These are phyloP conservation scores for Chrysanthemum seticuspe DNA, from an alignment of 129 eudicot species.

Conservation along the genomic window DNA sequence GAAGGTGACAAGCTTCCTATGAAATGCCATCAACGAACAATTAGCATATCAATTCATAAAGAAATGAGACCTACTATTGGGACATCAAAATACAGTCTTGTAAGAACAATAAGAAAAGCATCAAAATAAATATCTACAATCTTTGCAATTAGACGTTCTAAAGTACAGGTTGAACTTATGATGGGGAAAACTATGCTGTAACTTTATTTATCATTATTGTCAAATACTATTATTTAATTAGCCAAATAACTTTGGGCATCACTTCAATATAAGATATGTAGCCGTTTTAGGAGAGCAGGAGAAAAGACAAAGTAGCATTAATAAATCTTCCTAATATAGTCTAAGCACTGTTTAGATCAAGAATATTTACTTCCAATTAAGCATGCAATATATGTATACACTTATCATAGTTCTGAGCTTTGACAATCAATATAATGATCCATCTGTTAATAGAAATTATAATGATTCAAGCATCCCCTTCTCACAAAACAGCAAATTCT, in stretches of 20 bases:
- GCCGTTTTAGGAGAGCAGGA: not conserved
- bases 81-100: not conserved
- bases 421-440: not conserved
- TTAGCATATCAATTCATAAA: not conserved
- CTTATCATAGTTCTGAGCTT: slow-evolving; percentile 12
- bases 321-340: not conserved
- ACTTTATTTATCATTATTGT: not conserved
- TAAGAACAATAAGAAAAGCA: not conserved
- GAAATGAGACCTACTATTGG: slow-evolving; percentile 1
- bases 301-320: not conserved
- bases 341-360: not conserved
- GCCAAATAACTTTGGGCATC: not conserved
- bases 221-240: not conserved
- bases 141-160: not conserved
- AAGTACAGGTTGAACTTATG: slow-evolving; percentile 9
- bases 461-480: slow-evolving; percentile 6
- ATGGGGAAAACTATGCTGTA: slow-evolving; percentile 10
- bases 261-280: not conserved
- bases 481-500: slow-evolving; percentile 10
- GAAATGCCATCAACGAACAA: slow-evolving; percentile 9
- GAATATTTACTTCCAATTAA: not conserved
- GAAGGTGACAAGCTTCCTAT: slow-evolving; percentile 88
- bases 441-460: not conserved
- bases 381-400: not conserved
- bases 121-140: not conserved